Base-by-base conservation (phyloP, 352 stramenopile genomes). In the Phytophthora europaea region DNA sequence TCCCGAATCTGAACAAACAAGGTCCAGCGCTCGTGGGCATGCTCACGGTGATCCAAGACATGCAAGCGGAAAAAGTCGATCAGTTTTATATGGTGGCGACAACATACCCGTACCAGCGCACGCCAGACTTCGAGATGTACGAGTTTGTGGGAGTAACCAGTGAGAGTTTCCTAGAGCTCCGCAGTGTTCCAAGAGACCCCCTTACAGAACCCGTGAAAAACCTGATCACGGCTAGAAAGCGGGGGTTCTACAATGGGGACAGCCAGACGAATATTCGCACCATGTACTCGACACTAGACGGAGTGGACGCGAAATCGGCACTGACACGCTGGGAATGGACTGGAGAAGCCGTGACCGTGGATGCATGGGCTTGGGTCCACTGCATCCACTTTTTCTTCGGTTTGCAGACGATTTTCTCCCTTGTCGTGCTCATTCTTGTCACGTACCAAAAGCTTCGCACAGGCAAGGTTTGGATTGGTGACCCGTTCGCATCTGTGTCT, bases 401-500 rank as follows among this genome's bases (percentile, higher is more conserved):
- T 0, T 1, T 76, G 16, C 56, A 80, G 34, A 45, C 73, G n/a
- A 28, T 82, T 1, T 51, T 67, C 16, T 80, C 55, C 8, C 51
- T 84, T 3, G 6, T 73, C 6, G 33, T 81, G 13, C 54, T 84
- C 4, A 6, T 61, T n/a, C 16, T 82, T 7, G 31, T 82, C 15
- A 60, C 61, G 13, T 78, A 79, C 45, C 74, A 66, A 1, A 82
- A 67, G 26, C 2, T 80, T 15, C 48, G 55, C 1, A 48, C 45
- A 0, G 73, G 78, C 10, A 82, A 82, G 16, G 16, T 82, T n/a
- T 84, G 78, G 78, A 64, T 84, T n/a, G 75, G 78, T 18, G 78
- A 80, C 23, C 71, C 78, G 0, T 84, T 84, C 31, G 64, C 77
- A 1, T 69, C 74, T 28, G 55, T 79, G 15, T 82, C 72, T 2